phyloP scores from a whole-genome alignment of 768 basidiomycete genomes.

The Mycena capillaripes region DNA sequence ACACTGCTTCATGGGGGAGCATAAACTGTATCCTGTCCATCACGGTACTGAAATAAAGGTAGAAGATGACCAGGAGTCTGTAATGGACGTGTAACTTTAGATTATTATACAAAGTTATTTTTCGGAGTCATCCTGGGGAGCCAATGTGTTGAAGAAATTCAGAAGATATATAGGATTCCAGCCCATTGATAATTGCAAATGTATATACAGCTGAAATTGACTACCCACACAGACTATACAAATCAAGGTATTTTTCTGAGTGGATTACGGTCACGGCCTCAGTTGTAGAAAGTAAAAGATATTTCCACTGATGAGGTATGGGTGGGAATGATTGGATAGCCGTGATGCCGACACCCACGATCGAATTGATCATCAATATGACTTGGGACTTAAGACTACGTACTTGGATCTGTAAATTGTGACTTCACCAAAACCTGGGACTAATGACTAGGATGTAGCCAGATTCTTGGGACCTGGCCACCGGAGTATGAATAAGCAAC shows the following conservation, averaged over 20 bases:
- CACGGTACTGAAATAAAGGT: too few species aligned
- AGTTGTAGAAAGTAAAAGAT: constrained; percentile 1
- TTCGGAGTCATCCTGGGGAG: too few species aligned
- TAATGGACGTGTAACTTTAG: too few species aligned
- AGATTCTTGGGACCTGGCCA: too few species aligned
- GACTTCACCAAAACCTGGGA: neutral
- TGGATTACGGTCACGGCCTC: neutral
- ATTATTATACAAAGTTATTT: too few species aligned
- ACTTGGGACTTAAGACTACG: constrained; percentile 51
- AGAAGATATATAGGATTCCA: neutral
- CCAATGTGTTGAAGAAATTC: neutral
- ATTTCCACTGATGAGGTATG: neutral
- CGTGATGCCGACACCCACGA: neutral
- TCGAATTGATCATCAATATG: constrained; percentile 2
- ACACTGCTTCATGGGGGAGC: too few species aligned
- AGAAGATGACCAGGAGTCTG: too few species aligned
- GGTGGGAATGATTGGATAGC: neutral
- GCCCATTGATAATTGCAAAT: neutral
- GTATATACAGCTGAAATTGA: neutral
- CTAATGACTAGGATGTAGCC: too few species aligned
- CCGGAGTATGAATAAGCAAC: too few species aligned
- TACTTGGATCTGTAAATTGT: neutral
- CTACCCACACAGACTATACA: too few species aligned
- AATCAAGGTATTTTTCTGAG: neutral
- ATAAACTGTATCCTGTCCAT: too few species aligned